Evolutionary conservation across 768 basidiomycete species (phyloP).

Genomic region (Baorangia bicolor): DNA sequence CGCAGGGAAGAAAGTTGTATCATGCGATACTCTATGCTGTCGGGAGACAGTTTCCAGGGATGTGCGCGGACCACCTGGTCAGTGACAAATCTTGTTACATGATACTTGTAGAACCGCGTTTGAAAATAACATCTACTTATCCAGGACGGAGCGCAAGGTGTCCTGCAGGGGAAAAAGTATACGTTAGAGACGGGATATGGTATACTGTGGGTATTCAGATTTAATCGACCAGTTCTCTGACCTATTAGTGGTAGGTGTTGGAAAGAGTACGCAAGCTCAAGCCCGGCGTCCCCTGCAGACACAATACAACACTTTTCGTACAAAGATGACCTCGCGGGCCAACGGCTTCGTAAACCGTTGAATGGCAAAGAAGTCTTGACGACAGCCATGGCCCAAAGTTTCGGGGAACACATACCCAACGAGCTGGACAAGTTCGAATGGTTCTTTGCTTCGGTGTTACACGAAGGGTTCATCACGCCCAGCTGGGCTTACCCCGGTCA

Average conservation of each 20-base stretch:
- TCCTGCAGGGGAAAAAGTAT: slow-evolving; percentile 2
- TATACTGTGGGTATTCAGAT: neutral
- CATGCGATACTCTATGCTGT: slow-evolving; percentile 7
- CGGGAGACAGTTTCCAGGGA: slow-evolving; percentile 8
- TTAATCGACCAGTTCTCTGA: neutral
- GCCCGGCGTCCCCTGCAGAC: neutral
- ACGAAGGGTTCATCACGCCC: neutral
- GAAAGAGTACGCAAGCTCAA: neutral
- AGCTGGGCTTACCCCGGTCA: neutral
- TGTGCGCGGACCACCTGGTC: slow-evolving; percentile 7
- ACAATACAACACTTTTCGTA: neutral
- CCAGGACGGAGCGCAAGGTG: slow-evolving; percentile 3
- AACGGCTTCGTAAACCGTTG: slow-evolving; percentile 3
- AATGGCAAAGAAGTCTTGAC: neutral
- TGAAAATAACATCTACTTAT: neutral
- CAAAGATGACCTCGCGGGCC: neutral
- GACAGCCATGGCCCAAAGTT: neutral
- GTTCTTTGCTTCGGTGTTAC: slow-evolving; percentile 1
- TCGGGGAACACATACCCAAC: neutral
- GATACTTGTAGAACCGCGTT: neutral
- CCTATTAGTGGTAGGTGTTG: neutral
- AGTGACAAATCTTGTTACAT: neutral
- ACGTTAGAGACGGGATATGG: slow-evolving; percentile 1
- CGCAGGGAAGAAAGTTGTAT: slow-evolving; percentile 2
- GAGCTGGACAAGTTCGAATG: neutral